A percentile compares a stretch with the other conserved stretches of the same genome.
phyloP scores from a whole-genome alignment of 192 early-diverging fungal genomes.

The Backusella circina region DNA sequence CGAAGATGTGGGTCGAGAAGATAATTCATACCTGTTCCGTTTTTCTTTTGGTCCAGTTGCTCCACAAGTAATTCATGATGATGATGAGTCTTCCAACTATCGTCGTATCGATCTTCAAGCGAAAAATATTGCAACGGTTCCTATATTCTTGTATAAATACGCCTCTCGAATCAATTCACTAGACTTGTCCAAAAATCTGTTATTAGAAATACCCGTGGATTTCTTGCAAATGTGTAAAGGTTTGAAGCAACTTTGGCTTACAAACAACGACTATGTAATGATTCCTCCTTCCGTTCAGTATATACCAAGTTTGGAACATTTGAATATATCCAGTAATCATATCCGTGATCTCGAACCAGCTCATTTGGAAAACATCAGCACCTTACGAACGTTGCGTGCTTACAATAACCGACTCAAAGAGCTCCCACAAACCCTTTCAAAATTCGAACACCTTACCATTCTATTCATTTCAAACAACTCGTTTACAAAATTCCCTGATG shows the following conservation, averaged over 20 bases:
- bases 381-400: constrained; percentile 60
- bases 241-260: constrained; percentile 66
- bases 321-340: constrained; percentile 79
- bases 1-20: constrained; percentile 76
- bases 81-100: constrained; percentile 37
- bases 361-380: constrained; percentile 53
- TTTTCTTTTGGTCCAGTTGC: constrained; percentile 61
- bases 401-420: constrained; percentile 71
- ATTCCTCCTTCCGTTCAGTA: constrained; percentile 69
- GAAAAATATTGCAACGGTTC: constrained; percentile 72
- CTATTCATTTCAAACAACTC: constrained; percentile 84
- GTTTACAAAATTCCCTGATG: constrained; percentile 61
- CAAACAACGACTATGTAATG: constrained; percentile 63
- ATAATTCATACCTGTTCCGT: constrained; percentile 82
- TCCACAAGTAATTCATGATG: constrained; percentile 38
- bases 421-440: constrained; percentile 61
- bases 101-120: constrained; percentile 66
- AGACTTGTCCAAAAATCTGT: constrained; percentile 78
- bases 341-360: constrained; percentile 60
- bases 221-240: constrained; percentile 71
- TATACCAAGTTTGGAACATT: constrained; percentile 57
- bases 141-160: constrained; percentile 68
- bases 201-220: constrained; percentile 80
- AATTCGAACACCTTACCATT: constrained; percentile 52
- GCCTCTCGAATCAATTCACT: constrained; percentile 68